Evolutionary conservation across 1,284 basidiomycete genomes (phyloP).

Genomic region (Ganoderma multipileum): DNA sequence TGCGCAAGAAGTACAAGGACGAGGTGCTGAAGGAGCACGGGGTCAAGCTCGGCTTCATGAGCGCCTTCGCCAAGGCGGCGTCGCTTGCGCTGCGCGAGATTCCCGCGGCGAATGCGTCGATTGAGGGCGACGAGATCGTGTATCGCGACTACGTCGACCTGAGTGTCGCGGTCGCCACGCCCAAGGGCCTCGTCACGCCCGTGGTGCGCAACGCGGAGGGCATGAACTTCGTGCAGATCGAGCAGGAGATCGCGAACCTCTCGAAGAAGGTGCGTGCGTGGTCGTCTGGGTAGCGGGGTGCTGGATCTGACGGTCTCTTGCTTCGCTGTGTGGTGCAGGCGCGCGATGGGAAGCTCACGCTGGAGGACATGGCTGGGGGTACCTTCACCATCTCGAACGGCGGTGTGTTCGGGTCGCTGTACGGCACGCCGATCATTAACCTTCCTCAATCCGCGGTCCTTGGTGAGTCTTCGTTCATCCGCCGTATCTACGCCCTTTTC

Average conservation of each 20-base stretch:
- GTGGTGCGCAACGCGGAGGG: slow-evolving; percentile 92
- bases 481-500: not conserved
- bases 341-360: slow-evolving; percentile 91
- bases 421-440: slow-evolving; percentile 98
- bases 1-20: slow-evolving; percentile 97
- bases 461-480: slow-evolving; percentile 51
- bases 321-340: slow-evolving; percentile 58
- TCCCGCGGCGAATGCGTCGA: slow-evolving; percentile 93
- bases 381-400: slow-evolving; percentile 99
- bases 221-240: slow-evolving; percentile 91
- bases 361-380: slow-evolving; percentile 98
- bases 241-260: slow-evolving; percentile 89
- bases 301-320: not conserved
- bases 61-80: slow-evolving; percentile 92
- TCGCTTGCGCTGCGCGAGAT: slow-evolving; percentile 91
- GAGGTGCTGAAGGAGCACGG: slow-evolving; percentile 91
- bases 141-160: slow-evolving; percentile 96
- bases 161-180: slow-evolving; percentile 95
- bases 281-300: not conserved
- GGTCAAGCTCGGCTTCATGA: slow-evolving; percentile 99
- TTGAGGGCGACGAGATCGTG: slow-evolving; percentile 95
- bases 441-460: slow-evolving; percentile 95
- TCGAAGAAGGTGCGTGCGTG: slow-evolving; percentile 81
- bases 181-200: slow-evolving; percentile 97
- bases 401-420: slow-evolving; percentile 97